Evolutionary conservation across 2,329 filamentous ascomycete genomes (phyloP), one percentile per base, ranked within the genome.

Genomic region (Cladophialophora immunda): DNA sequence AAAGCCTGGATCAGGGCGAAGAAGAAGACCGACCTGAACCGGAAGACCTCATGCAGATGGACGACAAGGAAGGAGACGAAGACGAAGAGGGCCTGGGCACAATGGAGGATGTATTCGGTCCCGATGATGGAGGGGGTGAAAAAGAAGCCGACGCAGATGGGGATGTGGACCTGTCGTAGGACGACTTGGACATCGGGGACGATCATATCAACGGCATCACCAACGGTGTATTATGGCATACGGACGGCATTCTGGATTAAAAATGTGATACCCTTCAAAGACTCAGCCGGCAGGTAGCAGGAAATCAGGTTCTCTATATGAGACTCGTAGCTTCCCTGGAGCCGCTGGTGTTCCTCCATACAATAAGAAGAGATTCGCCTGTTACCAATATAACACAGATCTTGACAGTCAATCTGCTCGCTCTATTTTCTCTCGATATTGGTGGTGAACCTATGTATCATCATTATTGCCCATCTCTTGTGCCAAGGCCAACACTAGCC

Each of bases 61-160:
- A 72, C 34, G 77, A 78, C n/a, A 72, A 72, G 27, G 73, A 68
- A 29, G 68, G 68, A 5, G 68, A 71, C 27, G 68, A 71, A 52
- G 73, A 73, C 36, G 70, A 72, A n/a, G 68, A 73, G 57, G 74
- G 68, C 47, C 66, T 68, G 54, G 73, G 71, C 5, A 74, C 66
- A 57, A 75, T 69, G 36, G 73, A 75, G 34, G 76, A 73, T n/a
- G 76, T 73, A 5, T 77, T 74, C 47, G 78, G 75, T 22, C 77
- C 72, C 13, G 75, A 75, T 30, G 78, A 75, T 29, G 78, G 74
- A 38, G 76, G 69, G 15, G 76, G 76, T 54, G 76, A 76, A 27
- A 74, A 70, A 19, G 75, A 70, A 1, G 74, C 74, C 9, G 80
- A 81, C 56, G 81, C 80, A 34, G 81, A 82, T 59, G 79, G 75